Conservation (phyloP, 345 rosid species). For the Lepidium didymum region DNA sequence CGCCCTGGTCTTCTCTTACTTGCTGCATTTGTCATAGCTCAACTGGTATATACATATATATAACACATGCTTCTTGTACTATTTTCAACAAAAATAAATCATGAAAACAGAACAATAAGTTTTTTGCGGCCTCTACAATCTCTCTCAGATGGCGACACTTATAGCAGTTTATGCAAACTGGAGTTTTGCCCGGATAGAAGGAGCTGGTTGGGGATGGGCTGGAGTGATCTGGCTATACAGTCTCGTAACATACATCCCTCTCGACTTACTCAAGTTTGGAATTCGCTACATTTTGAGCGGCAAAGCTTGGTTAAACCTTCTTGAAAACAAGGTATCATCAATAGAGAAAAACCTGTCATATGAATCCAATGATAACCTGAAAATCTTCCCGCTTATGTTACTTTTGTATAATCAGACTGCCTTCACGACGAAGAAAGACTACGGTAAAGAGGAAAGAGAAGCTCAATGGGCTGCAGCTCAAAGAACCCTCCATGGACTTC, state of each 20-base stretch:
- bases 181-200: slow-evolving; percentile 60
- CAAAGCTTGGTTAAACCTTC: slow-evolving; percentile 73
- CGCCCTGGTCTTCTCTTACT: slow-evolving; percentile 68
- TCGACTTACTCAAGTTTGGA: slow-evolving; percentile 65
- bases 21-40: slow-evolving; percentile 60
- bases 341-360: not conserved
- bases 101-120: not conserved
- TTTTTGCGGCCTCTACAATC: not conserved
- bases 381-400: not conserved
- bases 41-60: slow-evolving; percentile 44
- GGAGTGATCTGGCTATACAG: slow-evolving; percentile 93
- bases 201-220: slow-evolving; percentile 94
- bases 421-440: slow-evolving; percentile 86
- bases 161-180: slow-evolving; percentile 84
- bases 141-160: slow-evolving; percentile 59
- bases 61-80: not conserved
- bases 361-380: not conserved
- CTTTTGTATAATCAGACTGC: slow-evolving; percentile 48
- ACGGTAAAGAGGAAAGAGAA: slow-evolving; percentile 86
- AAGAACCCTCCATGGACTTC: slow-evolving; percentile 91
- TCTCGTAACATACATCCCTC: slow-evolving; percentile 62
- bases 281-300: slow-evolving; percentile 68
- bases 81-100: not conserved
- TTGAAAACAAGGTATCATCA: slow-evolving; percentile 67
- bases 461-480: slow-evolving; percentile 97